Evolutionary conservation across 768 basidiomycete species (phyloP).

Genomic region (Thelephora aurantiotincta): DNA sequence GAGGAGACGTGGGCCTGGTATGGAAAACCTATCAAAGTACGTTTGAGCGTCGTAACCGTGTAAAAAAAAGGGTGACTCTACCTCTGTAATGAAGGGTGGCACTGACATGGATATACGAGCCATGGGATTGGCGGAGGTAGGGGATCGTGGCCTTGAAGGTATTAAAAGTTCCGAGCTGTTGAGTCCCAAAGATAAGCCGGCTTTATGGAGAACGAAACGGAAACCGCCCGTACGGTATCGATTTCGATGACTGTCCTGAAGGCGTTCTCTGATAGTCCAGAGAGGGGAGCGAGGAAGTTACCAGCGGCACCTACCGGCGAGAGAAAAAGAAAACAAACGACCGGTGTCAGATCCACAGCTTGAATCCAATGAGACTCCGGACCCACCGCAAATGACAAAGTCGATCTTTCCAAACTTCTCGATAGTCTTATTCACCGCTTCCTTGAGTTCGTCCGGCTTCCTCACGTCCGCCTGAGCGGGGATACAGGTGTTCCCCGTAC

Average conservation of each 20-base stretch:
- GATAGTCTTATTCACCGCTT: conserved; percentile 64
- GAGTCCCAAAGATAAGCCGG: not conserved
- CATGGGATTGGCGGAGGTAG: conserved; percentile 54
- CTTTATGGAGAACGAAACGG: not conserved
- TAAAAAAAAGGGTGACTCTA: conserved; percentile 16
- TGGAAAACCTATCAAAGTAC: conserved; percentile 38
- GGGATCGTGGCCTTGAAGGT: conserved; percentile 86
- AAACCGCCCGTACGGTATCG: conserved; percentile 49
- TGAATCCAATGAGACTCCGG: not conserved
- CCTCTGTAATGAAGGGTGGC: conserved; percentile 80
- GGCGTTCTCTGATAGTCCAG: conserved; percentile 73
- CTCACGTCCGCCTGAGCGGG: conserved; percentile 75
- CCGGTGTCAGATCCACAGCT: not conserved
- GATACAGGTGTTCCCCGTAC: conserved; percentile 61
- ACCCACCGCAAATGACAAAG: conserved; percentile 84
- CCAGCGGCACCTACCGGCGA: conserved; percentile 68
- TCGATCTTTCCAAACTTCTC: conserved; percentile 78
- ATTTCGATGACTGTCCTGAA: conserved; percentile 91
- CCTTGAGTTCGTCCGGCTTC: conserved; percentile 51
- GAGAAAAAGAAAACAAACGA: not conserved
- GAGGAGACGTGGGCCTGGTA: conserved; percentile 91
- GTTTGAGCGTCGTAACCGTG: not conserved
- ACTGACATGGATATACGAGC: conserved; percentile 82
- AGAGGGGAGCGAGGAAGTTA: conserved; percentile 86
- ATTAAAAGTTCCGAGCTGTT: conserved; percentile 87